A percentile compares a stretch with the other conserved stretches of the same genome.
These are phyloP conservation scores for Penicillium arizonense DNA, from an alignment of 495 filamentous ascomycete genomes.

Conservation along the genomic window DNA sequence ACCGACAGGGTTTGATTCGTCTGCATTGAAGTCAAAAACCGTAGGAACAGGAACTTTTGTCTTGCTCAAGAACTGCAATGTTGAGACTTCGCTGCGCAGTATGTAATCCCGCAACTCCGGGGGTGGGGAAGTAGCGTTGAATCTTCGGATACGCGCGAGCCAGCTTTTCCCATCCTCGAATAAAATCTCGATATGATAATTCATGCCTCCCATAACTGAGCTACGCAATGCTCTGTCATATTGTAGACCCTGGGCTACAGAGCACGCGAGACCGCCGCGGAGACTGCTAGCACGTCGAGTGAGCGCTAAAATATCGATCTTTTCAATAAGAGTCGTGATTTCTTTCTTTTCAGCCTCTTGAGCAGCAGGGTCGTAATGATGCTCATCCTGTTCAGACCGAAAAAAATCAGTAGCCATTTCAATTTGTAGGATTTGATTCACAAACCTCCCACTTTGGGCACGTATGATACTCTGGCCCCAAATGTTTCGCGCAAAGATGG, in stretches of 20 bases:
- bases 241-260: slow-evolving; percentile 17
- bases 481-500: slow-evolving; percentile 32
- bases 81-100: slow-evolving; percentile 31
- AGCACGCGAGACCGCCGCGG: slow-evolving; percentile 26
- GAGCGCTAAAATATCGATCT: slow-evolving; percentile 29
- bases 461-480: slow-evolving; percentile 22
- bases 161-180: slow-evolving; percentile 29
- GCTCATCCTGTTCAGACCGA: slow-evolving; percentile 21
- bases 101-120: slow-evolving; percentile 29
- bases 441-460: slow-evolving; percentile 39
- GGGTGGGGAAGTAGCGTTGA: slow-evolving; percentile 31
- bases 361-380: slow-evolving; percentile 23
- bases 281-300: slow-evolving; percentile 15
- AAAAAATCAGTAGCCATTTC: background rate
- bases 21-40: slow-evolving; percentile 27
- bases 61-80: slow-evolving; percentile 29
- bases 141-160: slow-evolving; percentile 26
- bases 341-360: slow-evolving; percentile 23
- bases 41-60: slow-evolving; percentile 27
- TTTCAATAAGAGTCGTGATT: slow-evolving; percentile 26
- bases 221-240: slow-evolving; percentile 25
- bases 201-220: slow-evolving; percentile 38
- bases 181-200: slow-evolving; percentile 28
- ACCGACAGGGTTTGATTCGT: slow-evolving; percentile 34
- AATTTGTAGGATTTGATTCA: slow-evolving; percentile 1